Evolutionary conservation across 129 eudicot genomes (phyloP), one percentile per base, ranked within the genome.

Genomic region (Pulicaria dysenterica): DNA sequence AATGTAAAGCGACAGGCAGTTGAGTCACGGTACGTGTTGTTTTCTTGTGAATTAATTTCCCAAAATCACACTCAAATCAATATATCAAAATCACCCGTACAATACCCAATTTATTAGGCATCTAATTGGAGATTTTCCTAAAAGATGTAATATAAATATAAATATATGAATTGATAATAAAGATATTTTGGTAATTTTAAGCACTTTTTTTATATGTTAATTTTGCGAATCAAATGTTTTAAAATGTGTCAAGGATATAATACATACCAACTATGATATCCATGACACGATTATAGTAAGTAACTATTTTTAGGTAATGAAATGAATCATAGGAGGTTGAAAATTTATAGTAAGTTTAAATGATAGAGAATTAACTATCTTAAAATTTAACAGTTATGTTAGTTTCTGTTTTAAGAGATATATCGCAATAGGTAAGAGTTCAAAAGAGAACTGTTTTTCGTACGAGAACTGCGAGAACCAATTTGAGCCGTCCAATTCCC

Each of bases 1-100:
- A 14, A 12, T 36, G 31, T 78, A 78, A 70, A 78, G 66, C 11
- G 19, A 77, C 81, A 60, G 7, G 71, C 58, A 17, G 71, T 71
- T 77, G 81, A 69, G 64, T 77, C 74, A 76, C 76, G 70, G 31
- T 36, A 24, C 34, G 4, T 50, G 15, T 67, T 34, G 3, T 49
- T 49, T 36, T 42, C 36, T 4, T 3, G 42, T 44, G 11, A 67
- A 46, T 9, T 40, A 0, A 12, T 5, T 41, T 31, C 12, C 46
- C 44, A 67, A 34, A 47, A 13, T 34, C n/a, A n/a, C 47, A 50
- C 14, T n/a, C n/a, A n/a, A n/a, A n/a, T 68, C 46, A 15, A 68
- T n/a, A 2, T 64, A 45, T 42, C 56, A 65, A 65, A 65, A 49
- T 58, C 16, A 11, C 46, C 8, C 45, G 58, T 9, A n/a, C 36